phyloP scores from a whole-genome alignment of 768 basidiomycete species.

The Pisolithus sp. region DNA sequence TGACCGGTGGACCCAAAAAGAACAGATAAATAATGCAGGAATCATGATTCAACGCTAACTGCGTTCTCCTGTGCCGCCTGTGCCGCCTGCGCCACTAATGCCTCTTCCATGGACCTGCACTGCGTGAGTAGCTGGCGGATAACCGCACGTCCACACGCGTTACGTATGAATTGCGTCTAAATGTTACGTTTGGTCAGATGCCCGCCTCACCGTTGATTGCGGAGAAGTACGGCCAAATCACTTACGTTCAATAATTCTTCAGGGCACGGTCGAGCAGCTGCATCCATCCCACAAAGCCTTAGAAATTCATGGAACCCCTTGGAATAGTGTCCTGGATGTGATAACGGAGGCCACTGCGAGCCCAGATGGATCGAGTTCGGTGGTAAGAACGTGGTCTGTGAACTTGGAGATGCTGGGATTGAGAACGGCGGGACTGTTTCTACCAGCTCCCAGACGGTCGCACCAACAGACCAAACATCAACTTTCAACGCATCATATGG shows the following conservation, averaged over 20 bases:
- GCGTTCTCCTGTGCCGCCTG: slow-evolving; percentile 11
- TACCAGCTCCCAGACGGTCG: slow-evolving; percentile 79
- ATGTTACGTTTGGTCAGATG: background rate
- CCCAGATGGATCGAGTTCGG: slow-evolving; percentile 40
- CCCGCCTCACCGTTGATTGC: background rate
- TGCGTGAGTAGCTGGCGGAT: slow-evolving; percentile 60
- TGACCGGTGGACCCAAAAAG: too few species aligned
- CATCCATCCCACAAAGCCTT: slow-evolving; percentile 56
- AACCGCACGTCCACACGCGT: slow-evolving; percentile 62
- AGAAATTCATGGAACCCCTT: slow-evolving; percentile 71
- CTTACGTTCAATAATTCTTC: slow-evolving; percentile 54
- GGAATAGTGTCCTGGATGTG: slow-evolving; percentile 54
- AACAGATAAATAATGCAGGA: background rate
- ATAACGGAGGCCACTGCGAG: slow-evolving; percentile 60
- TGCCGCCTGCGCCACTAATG: too few species aligned
- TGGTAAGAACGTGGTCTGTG: slow-evolving; percentile 21
- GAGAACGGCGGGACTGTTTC: slow-evolving; percentile 71
- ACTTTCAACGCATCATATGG: slow-evolving; percentile 69
- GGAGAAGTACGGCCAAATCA: background rate
- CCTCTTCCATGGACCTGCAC: slow-evolving; percentile 61
- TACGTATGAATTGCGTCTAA: slow-evolving; percentile 60
- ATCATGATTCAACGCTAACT: background rate
- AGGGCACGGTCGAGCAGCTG: slow-evolving; percentile 48
- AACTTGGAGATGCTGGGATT: slow-evolving; percentile 26
- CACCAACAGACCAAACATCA: slow-evolving; percentile 78